Base-by-base conservation (phyloP, 768 basidiomycete genomes). In the Daedaleopsis nitida region DNA sequence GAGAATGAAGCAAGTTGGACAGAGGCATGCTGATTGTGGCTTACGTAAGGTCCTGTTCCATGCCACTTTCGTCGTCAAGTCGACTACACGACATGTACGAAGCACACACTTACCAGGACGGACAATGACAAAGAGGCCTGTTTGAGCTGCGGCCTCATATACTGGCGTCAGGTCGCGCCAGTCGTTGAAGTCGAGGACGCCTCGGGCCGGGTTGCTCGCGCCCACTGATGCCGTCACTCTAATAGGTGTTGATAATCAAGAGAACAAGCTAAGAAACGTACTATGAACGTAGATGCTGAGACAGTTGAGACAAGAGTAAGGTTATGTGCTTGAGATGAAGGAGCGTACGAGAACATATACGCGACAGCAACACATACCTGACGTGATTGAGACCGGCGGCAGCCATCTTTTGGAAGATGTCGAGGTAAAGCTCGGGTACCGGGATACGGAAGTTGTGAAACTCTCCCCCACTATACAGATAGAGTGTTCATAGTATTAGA, bases 401-500 rank as follows among this genome's bases (percentile, higher is more conserved):
- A 68, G 91, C 91, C 60, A 85, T 77, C 69, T 91, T 94, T 65
- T 94, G 86, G 44, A 94, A 81, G 52, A 94, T 85, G 68, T 93
- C 92, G 13, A 85, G 80, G 91, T 92, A 94, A 57, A 94, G 73
- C 3, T 84, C 84, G 16, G 88, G 90, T 0, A 92, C 87, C 11
- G 91, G 92, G 9, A 94, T 75, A 23, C 91, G 84, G 76, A 90
- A 94, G 0, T 90, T 84, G 67, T 93, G 92, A 71, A 92, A 91
- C 72, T 93, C 92, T 59, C 92, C 92, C 0, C 89, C 91, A 66
- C 91, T 92, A 1, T 32, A 24, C 16, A 3, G 23, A 9, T 43
- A 12, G 35, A 38, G 34, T 50, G 24, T 53, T 23, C 3, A 27
- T 44, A 27, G 14, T 3, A 13, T 43, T 34, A 53, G 24, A 24